Evolutionary conservation across 306 rosid species (phyloP), one percentile per base, ranked within the genome.

Genomic region (Cotoneaster glaucophyllus): DNA sequence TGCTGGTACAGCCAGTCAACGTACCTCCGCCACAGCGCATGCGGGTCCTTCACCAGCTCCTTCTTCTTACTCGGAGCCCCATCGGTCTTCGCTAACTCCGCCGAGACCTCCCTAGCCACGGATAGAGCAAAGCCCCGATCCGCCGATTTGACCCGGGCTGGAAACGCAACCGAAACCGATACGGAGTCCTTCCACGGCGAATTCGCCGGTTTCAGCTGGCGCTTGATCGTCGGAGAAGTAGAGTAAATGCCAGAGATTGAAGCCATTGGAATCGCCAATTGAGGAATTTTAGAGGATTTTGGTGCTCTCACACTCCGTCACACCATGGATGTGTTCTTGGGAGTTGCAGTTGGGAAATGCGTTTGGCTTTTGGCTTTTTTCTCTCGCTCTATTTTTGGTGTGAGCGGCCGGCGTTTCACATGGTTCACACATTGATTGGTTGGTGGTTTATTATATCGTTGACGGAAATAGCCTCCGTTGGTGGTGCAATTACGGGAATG

Each of bases 1-100:
- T 95, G 97, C 85, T 95, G 99, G 81, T 95, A 95, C 21, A 95
- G 80, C 99, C 93, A 92, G 29, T 90, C 97, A 39, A 87, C 91
- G 74, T 89, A 90, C 37, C 99, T 80, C 78, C 45, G 65, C 99
- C 99, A 95, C 58, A 95, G 83, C n/a, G 87, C 89, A 5, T 25
- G 73, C 0, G 90, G 97, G 25, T 92, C 97, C 68, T 90, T 95
- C 85, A 84, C 93, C 86, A 95, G 76, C 11, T 57, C 83, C 11
- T 68, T 83, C 62, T 70, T 70, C 62, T 76, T 75, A 66, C 32
- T 21, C 31, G 62, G 4, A 25, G 69, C 69, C 14, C 74, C 87
- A 37, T 75, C 84, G 69, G 78, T 19, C 43, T 26, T 25, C 7
- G 90, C 72, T 41, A 87, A 11, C 52, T 85, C 90, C 24, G 84